phyloP scores from a whole-genome alignment of 1,284 basidiomycete genomes.

The Ceratobasidium sp. region DNA sequence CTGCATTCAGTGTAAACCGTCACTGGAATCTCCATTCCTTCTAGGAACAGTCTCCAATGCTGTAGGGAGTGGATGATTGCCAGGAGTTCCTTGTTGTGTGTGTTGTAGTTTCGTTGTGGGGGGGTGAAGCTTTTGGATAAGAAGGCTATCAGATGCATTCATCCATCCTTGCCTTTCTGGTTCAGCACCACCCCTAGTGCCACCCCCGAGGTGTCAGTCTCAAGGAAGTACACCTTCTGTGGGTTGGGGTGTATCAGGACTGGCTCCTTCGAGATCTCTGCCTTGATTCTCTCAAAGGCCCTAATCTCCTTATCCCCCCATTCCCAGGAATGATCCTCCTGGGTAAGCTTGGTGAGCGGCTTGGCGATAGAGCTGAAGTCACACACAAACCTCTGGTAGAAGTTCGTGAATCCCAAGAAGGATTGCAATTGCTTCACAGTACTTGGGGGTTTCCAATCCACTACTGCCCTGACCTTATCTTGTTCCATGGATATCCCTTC shows the following conservation, averaged over 20 bases:
- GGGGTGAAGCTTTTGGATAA: constrained; percentile 29
- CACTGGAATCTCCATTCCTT: constrained; percentile 45
- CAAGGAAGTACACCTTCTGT: neutral
- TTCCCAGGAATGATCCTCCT: constrained; percentile 46
- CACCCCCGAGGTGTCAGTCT: constrained; percentile 25
- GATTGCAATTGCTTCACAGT: no score
- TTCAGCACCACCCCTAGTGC: no score
- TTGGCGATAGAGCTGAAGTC: no score
- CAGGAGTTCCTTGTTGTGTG: no score
- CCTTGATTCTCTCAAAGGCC: constrained; percentile 52
- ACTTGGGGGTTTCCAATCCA: no score
- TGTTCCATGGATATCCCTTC: no score
- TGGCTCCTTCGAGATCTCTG: constrained; percentile 25
- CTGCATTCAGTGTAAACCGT: no score
- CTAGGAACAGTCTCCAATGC: constrained; percentile 50
- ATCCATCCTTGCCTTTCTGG: constrained; percentile 9
- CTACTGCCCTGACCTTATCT: no score
- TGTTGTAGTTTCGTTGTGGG: constrained; percentile 54
- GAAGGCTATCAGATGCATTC: constrained; percentile 9
- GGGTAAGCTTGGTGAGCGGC: constrained; percentile 51
- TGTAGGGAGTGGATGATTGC: constrained; percentile 33
- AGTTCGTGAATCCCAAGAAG: no score
- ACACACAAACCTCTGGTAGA: no score
- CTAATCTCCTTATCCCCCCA: constrained; percentile 45
- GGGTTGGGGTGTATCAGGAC: constrained; percentile 17